A percentile compares a stretch with the other conserved stretches of the same genome.
Evolutionary conservation across 1,284 basidiomycete genomes (phyloP).

Genomic region (Volvariella volvacea): DNA sequence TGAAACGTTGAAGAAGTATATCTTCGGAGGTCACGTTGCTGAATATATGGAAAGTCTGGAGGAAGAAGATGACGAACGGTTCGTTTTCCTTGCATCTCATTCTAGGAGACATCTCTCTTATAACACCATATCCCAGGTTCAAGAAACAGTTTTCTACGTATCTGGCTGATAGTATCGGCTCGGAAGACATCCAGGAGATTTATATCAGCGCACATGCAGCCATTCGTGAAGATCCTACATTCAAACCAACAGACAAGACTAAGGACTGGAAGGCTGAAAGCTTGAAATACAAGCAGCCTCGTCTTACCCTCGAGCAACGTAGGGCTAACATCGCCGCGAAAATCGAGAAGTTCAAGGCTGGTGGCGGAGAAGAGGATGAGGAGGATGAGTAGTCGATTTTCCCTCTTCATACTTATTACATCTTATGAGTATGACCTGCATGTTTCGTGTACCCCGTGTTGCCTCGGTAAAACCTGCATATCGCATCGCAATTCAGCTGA

Average conservation of each 20-base stretch:
- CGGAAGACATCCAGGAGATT: constrained; percentile 97
- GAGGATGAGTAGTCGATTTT: constrained; percentile 30
- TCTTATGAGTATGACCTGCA: too few species aligned
- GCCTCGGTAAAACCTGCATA: too few species aligned
- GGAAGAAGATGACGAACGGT: constrained; percentile 99
- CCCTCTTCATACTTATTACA: constrained; percentile 10
- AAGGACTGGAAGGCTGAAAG: constrained; percentile 91
- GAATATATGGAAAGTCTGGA: constrained; percentile 99
- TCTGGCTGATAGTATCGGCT: constrained; percentile 92
- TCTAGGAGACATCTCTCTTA: constrained; percentile 2
- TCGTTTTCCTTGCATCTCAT: constrained; percentile 16
- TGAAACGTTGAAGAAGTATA: constrained; percentile 96
- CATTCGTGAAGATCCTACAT: constrained; percentile 92
- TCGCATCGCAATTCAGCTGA: too few species aligned
- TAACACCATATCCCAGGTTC: constrained; percentile 51
- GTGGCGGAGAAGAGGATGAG: constrained; percentile 51
- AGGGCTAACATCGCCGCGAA: constrained; percentile 73
- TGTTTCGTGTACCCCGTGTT: too few species aligned
- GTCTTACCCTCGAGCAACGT: constrained; percentile 78
- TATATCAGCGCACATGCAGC: constrained; percentile 87
- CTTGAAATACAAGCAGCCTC: constrained; percentile 66
- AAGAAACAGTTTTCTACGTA: constrained; percentile 98
- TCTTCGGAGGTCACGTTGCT: constrained; percentile 95
- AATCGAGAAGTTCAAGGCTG: constrained; percentile 80
- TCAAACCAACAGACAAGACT: constrained; percentile 89